Evolutionary conservation across 1,139 yeast species (phyloP).

Genomic region (Yamadazyma atmosphaerica): DNA sequence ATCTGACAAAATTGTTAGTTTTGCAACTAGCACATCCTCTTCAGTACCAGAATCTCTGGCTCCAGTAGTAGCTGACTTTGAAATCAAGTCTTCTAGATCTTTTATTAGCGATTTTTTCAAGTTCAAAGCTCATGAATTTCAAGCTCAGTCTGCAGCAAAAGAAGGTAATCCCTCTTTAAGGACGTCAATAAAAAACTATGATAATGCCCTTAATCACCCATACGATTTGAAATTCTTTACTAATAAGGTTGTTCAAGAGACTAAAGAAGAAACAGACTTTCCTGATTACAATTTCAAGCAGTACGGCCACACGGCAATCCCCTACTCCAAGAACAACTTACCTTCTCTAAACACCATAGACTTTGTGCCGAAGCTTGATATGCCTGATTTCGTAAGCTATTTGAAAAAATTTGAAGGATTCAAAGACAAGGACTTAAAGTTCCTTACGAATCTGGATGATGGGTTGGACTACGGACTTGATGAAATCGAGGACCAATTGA

Average conservation of each 20-base stretch:
- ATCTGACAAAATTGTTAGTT: too few species aligned
- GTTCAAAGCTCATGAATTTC: conserved; percentile 17
- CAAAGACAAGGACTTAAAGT: conserved; percentile 25
- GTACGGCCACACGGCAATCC: conserved; percentile 3
- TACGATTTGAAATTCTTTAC: conserved; percentile 12
- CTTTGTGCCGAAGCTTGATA: conserved; percentile 14
- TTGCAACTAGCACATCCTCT: too few species aligned
- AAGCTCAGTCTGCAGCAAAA: conserved; percentile 1
- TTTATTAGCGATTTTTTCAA: conserved; percentile 23
- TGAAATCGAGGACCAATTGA: conserved; percentile 39
- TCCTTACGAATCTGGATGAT: conserved; percentile 20
- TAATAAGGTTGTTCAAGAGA: conserved; percentile 13
- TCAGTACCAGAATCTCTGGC: too few species aligned
- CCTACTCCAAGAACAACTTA: background rate
- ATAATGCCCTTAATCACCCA: conserved; percentile 9
- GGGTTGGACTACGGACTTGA: conserved; percentile 36
- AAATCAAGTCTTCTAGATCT: conserved; percentile 21
- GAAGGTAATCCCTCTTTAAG: conserved; percentile 9
- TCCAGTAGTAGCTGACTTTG: too few species aligned
- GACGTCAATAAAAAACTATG: conserved; percentile 15
- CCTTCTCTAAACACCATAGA: conserved; percentile 1
- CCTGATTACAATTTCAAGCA: conserved; percentile 14
- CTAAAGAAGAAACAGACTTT: conserved; percentile 12
- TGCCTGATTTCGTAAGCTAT: conserved; percentile 31
- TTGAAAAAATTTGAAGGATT: conserved; percentile 33